Evolutionary conservation across 805 yeast species (phyloP).

Genomic region (Teunomyces kruisii): DNA sequence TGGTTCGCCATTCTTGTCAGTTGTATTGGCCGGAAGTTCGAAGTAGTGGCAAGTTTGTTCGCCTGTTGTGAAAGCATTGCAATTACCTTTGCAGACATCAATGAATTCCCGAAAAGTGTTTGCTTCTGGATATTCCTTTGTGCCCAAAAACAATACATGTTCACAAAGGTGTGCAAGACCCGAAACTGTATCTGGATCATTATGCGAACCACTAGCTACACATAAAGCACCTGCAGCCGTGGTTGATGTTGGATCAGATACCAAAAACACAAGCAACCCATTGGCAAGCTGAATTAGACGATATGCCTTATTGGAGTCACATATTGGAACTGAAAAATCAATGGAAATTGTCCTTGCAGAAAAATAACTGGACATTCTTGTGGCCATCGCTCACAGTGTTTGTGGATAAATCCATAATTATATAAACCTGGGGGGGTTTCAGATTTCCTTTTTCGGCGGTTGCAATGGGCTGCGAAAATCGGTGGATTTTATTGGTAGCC

Average conservation of each 20-base stretch:
- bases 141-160: constrained; percentile 57
- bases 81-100: constrained; percentile 50
- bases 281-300: constrained; percentile 56
- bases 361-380: constrained; percentile 2
- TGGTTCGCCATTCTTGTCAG: constrained; percentile 24
- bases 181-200: constrained; percentile 66
- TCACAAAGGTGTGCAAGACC: constrained; percentile 93
- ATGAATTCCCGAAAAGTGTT: constrained; percentile 46
- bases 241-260: constrained; percentile 72
- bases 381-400: neutral
- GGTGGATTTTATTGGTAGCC: neutral
- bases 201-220: constrained; percentile 77
- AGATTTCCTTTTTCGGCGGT: neutral
- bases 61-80: constrained; percentile 70
- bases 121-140: constrained; percentile 52
- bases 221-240: constrained; percentile 69
- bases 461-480: neutral
- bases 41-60: constrained; percentile 65
- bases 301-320: constrained; percentile 39
- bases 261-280: constrained; percentile 64
- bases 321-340: constrained; percentile 30
- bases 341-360: constrained; percentile 11
- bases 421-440: neutral
- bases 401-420: neutral
- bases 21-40: constrained; percentile 51